Evolutionary conservation across 495 filamentous ascomycete genomes (phyloP).

Genomic region (Penicillium antarcticum): DNA sequence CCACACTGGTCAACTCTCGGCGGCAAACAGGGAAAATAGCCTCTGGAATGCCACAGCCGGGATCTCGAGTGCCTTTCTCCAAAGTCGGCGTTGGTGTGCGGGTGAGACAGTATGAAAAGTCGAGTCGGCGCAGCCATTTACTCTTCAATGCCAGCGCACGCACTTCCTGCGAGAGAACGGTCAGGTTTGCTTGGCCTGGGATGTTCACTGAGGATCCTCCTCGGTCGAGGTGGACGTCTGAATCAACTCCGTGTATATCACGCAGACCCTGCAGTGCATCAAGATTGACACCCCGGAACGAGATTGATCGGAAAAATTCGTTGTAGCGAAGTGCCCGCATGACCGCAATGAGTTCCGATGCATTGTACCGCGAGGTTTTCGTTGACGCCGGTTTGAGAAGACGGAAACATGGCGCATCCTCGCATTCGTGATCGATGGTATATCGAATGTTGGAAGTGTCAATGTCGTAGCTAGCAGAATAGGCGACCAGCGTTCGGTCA

Average conservation of each 20-base stretch:
- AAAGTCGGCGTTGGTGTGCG: conserved; percentile 47
- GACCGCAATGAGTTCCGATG: conserved; percentile 77
- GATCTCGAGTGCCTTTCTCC: conserved; percentile 54
- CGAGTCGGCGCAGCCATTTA: conserved; percentile 57
- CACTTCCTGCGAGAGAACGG: conserved; percentile 69
- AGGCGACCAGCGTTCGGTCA: conserved; percentile 80
- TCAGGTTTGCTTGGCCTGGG: conserved; percentile 55
- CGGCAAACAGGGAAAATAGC: conserved; percentile 75
- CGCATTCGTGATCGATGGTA: conserved; percentile 69
- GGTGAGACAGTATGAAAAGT: conserved; percentile 59
- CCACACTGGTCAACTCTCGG: conserved; percentile 69
- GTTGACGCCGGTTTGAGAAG: conserved; percentile 65
- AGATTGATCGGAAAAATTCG: conserved; percentile 81
- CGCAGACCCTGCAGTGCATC: conserved; percentile 59
- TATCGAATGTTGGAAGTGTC: conserved; percentile 73
- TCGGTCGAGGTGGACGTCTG: conserved; percentile 57
- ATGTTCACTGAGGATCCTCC: conserved; percentile 55
- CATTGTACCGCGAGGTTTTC: conserved; percentile 56
- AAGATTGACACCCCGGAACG: conserved; percentile 73
- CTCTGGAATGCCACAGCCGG: conserved; percentile 74
- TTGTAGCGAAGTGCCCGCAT: conserved; percentile 89
- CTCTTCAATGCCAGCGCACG: conserved; percentile 69
- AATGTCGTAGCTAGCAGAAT: conserved; percentile 74
- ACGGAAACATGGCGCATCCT: conserved; percentile 79
- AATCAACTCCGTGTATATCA: conserved; percentile 61